Evolutionary conservation across 2,329 filamentous ascomycete species (phyloP).

Genomic region (Neospermospora avenae): DNA sequence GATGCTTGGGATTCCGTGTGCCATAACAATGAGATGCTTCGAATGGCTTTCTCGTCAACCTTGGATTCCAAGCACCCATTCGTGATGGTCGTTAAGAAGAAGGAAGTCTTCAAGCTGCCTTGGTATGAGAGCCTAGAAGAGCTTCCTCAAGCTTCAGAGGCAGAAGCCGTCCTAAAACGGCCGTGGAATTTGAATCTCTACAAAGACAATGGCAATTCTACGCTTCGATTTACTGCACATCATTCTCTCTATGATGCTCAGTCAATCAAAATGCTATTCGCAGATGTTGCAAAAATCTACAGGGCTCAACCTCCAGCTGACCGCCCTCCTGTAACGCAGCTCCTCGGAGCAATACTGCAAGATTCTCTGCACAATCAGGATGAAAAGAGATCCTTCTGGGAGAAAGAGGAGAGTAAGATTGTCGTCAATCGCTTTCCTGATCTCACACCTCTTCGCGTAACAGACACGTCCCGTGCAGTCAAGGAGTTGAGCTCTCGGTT

Average conservation of each 20-base stretch:
- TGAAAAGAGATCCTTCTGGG: constrained; percentile 59
- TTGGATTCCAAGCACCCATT: constrained; percentile 61
- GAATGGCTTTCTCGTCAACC: constrained; percentile 67
- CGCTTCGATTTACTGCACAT: constrained; percentile 43
- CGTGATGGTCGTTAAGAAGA: constrained; percentile 66
- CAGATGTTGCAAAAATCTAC: constrained; percentile 50
- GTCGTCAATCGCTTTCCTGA: constrained; percentile 72
- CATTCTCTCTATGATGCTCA: constrained; percentile 85
- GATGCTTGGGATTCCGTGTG: constrained; percentile 58
- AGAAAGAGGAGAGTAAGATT: constrained; percentile 46
- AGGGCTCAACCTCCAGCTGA: constrained; percentile 26
- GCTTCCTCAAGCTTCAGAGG: not conserved
- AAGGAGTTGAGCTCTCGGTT: constrained; percentile 39
- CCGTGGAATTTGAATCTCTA: constrained; percentile 31
- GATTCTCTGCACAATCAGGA: constrained; percentile 33
- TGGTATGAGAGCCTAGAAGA: constrained; percentile 36
- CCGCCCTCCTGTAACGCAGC: constrained; percentile 38
- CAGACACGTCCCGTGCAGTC: constrained; percentile 35
- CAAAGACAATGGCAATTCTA: constrained; percentile 2
- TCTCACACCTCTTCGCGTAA: constrained; percentile 59
- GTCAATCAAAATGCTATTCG: constrained; percentile 64
- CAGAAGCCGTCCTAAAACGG: not conserved
- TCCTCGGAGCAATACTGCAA: constrained; percentile 44
- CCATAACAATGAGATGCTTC: constrained; percentile 64
- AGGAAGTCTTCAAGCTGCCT: constrained; percentile 37